Conservation (phyloP, 192 early-diverging fungal genomes). For the Globomyces pollinis-pini region DNA sequence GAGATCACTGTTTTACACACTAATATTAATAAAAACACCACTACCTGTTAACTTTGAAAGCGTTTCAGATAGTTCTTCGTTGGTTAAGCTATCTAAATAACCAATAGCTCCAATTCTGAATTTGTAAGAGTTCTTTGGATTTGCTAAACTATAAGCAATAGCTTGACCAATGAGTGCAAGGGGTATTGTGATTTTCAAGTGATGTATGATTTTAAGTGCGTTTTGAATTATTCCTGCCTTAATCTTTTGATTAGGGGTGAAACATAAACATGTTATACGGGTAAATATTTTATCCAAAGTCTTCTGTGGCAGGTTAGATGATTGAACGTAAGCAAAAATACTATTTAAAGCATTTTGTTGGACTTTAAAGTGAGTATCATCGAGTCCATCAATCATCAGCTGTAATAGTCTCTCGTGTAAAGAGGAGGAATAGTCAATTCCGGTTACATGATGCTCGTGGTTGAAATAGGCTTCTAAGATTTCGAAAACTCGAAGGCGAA, state of each 20-base stretch:
- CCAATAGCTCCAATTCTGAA: neutral
- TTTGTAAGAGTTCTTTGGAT: neutral
- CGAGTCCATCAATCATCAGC: neutral
- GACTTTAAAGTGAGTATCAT: conserved; percentile 7
- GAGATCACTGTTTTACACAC: neutral
- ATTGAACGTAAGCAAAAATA: neutral
- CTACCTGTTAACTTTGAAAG: conserved; percentile 1
- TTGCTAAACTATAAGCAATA: neutral
- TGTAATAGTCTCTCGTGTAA: neutral
- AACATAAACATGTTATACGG: neutral
- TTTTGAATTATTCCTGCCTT: conserved; percentile 7
- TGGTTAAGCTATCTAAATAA: neutral
- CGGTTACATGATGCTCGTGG: neutral
- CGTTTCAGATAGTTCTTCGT: neutral
- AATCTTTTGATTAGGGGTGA: neutral
- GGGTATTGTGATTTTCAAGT: neutral
- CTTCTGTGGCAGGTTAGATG: conserved; percentile 1
- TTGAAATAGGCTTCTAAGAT: neutral
- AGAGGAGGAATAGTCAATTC: neutral
- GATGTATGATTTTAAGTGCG: neutral
- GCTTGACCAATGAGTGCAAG: neutral
- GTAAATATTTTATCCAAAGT: conserved; percentile 7
- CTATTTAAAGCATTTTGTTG: neutral
- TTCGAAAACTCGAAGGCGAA: neutral
- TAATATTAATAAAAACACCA: neutral